phyloP scores from a whole-genome alignment of 2,329 filamentous ascomycete species.

The Fusarium nurragi region DNA sequence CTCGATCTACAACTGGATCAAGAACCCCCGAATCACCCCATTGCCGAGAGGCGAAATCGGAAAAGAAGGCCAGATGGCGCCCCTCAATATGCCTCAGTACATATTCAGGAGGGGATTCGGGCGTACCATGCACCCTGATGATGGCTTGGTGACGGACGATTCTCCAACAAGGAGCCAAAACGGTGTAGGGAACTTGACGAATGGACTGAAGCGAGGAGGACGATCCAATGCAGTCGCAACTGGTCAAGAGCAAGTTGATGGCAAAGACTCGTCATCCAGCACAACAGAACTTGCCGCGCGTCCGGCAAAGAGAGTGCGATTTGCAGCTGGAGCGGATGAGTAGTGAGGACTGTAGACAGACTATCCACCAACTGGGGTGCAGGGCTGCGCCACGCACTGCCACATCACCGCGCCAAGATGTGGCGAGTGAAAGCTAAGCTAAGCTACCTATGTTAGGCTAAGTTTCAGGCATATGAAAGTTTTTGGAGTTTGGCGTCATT shows the following conservation, averaged over 20 bases:
- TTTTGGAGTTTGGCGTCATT: slow-evolving; percentile 28
- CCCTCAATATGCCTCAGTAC: slow-evolving; percentile 56
- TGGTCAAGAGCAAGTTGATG: slow-evolving; percentile 9
- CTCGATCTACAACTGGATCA: slow-evolving; percentile 68
- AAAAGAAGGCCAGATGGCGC: slow-evolving; percentile 59
- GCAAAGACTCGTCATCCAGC: slow-evolving; percentile 16
- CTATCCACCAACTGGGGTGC: background rate
- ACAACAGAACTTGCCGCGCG: slow-evolving; percentile 35
- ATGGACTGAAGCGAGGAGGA: slow-evolving; percentile 42
- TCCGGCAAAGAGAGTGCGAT: slow-evolving; percentile 49
- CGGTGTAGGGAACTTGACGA: slow-evolving; percentile 17
- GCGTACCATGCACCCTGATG: slow-evolving; percentile 54
- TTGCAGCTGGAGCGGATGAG: slow-evolving; percentile 37
- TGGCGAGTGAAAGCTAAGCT: slow-evolving; percentile 3
- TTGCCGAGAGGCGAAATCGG: slow-evolving; percentile 43
- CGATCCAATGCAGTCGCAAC: slow-evolving; percentile 24
- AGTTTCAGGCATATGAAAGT: slow-evolving; percentile 27
- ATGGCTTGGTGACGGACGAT: slow-evolving; percentile 53
- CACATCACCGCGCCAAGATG: slow-evolving; percentile 21
- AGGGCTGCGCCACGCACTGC: slow-evolving; percentile 22
- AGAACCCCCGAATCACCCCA: slow-evolving; percentile 58
- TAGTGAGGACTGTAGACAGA: too few relatives aligned
- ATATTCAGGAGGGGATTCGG: slow-evolving; percentile 64
- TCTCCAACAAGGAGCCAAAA: slow-evolving; percentile 16
- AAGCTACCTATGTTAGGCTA: background rate